These are phyloP conservation scores for Cercospora sp. DNA, from an alignment of 2,329 filamentous ascomycete genomes.

Conservation along the genomic window DNA sequence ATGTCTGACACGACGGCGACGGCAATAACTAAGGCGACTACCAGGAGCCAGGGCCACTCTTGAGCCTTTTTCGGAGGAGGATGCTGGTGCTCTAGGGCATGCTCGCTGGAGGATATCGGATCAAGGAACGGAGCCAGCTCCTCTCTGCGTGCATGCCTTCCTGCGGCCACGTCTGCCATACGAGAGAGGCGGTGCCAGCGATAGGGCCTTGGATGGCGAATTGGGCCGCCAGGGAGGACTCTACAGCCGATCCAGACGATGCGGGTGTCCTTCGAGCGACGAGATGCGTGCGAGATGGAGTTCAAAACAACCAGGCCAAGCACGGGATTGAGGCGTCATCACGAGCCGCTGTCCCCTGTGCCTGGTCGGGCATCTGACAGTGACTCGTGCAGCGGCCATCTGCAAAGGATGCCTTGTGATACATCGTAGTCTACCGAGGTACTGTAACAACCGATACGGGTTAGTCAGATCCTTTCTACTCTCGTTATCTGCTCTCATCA, in stretches of 20 bases:
- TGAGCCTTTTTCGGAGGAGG: background rate
- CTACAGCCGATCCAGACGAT: too few species aligned
- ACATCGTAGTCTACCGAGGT: background rate
- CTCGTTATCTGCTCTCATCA: background rate
- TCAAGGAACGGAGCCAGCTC: background rate
- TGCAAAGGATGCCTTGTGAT: background rate
- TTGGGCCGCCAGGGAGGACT: too few species aligned
- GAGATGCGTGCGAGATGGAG: background rate
- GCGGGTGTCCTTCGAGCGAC: background rate
- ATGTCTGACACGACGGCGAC: background rate
- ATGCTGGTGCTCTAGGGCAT: background rate
- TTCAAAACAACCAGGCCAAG: background rate
- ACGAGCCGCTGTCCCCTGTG: too few species aligned
- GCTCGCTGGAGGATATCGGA: too few species aligned
- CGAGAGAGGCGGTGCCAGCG: background rate
- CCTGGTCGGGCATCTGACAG: background rate
- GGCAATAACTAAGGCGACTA: background rate
- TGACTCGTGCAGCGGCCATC: background rate
- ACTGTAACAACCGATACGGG: background rate
- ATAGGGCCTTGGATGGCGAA: too few species aligned
- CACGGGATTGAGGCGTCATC: background rate
- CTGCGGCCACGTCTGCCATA: background rate
- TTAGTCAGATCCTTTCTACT: background rate
- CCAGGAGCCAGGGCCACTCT: background rate
- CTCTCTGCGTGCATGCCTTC: background rate